Conservation (phyloP, 768 basidiomycete species). For the Phylloporus sp. region DNA sequence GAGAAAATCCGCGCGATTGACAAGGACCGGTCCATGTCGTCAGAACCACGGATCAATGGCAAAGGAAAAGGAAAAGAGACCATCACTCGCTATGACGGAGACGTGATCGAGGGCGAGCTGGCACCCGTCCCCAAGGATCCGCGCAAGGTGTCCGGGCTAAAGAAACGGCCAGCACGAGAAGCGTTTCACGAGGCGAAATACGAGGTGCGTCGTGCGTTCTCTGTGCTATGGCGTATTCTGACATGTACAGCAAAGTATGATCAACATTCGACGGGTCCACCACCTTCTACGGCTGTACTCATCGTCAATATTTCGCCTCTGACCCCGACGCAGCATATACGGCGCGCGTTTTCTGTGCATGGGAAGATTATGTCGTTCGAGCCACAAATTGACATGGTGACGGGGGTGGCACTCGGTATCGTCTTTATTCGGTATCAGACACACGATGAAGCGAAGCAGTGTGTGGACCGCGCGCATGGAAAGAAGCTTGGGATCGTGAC, state of each 20-base stretch:
- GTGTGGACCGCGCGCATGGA: slow-evolving; percentile 64
- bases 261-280: slow-evolving; percentile 59
- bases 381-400: slow-evolving; percentile 69
- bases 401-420: slow-evolving; percentile 81
- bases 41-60: slow-evolving; percentile 45
- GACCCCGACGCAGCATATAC: slow-evolving; percentile 60
- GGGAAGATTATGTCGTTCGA: slow-evolving; percentile 67
- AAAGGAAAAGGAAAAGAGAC: slow-evolving; percentile 63
- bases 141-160: slow-evolving; percentile 39
- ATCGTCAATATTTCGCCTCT: slow-evolving; percentile 68
- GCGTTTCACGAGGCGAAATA: slow-evolving; percentile 47
- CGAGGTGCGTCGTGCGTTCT: slow-evolving; percentile 41
- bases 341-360: slow-evolving; percentile 56
- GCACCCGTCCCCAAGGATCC: slow-evolving; percentile 49
- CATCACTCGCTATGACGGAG: slow-evolving; percentile 50
- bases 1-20: slow-evolving; percentile 38
- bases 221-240: slow-evolving; percentile 1
- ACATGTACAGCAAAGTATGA: slow-evolving; percentile 56
- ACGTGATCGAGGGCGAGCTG: slow-evolving; percentile 42
- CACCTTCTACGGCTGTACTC: slow-evolving; percentile 71
- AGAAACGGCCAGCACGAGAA: slow-evolving; percentile 30
- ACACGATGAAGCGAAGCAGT: slow-evolving; percentile 64
- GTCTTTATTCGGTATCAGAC: slow-evolving; percentile 64
- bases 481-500: slow-evolving; percentile 48
- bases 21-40: slow-evolving; percentile 20